Base-by-base conservation (phyloP, 768 basidiomycete species). In the Mrakia hoshinonis region DNA sequence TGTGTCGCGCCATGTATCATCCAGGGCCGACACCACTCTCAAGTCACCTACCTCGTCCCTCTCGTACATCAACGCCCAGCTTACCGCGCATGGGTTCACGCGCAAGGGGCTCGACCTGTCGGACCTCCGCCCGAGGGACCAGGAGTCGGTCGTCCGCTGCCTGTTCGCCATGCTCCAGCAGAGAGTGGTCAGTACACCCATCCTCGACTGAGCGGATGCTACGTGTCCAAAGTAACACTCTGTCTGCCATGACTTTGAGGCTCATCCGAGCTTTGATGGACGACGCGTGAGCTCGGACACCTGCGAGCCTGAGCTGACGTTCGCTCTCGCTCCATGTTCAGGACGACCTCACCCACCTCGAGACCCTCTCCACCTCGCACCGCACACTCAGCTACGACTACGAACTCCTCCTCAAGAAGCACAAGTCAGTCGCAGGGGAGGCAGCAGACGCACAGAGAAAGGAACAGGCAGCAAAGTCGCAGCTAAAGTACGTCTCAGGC, bases 351-450 rank as follows among this genome's bases (percentile, higher is more conserved):
- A 81, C 84, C 12, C 82, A 86, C n/a, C 86, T 87, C 46, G 91
- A 93, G 76, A 86, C 89, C 13, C 75, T 92, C 6, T 84, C 86
- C 0, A 87, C 89, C 0, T 90, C 89, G 75, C 79, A 89, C 22
- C 83, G 89, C 29, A 91, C 89, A 1, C 81, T 92, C 1, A 84
- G 85, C 3, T 92, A 93, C 73, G 91, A 93, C 74, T 83, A 90
- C 71, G 90, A 91, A 76, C 84, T 91, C 15, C 82, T 92, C 72
- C 80, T 81, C 43, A 84, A 85, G 1, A 86, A 91, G 84, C 83
- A 91, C 76, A 81, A 82, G 22, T 77, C 82, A 12, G 84, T 85
- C 15, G 82, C 80, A 4, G 90, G 90, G 60, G 84, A 81, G 31
- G 84, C 85, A 0, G 87, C 86, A 18, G 86, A 83, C 58, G 89